Evolutionary conservation across 495 filamentous ascomycete species (phyloP).

Genomic region (Letharia lupina): DNA sequence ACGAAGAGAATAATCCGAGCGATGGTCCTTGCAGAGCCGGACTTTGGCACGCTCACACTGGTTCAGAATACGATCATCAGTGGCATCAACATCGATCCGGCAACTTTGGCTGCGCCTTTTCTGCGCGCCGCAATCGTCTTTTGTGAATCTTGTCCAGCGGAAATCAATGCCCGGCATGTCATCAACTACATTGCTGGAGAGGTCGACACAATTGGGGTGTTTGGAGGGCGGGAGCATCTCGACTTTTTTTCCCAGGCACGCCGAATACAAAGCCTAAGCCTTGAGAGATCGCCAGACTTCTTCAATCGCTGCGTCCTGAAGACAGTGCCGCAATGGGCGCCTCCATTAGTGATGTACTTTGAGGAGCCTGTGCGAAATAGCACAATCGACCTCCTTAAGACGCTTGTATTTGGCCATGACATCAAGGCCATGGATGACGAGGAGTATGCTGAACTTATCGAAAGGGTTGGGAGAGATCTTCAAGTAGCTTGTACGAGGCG

Average conservation of each 20-base stretch:
- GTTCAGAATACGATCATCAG: constrained; percentile 43
- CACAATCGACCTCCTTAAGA: constrained; percentile 48
- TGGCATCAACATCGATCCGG: constrained; percentile 49
- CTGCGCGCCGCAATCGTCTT: constrained; percentile 44
- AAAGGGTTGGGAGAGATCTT: constrained; percentile 31
- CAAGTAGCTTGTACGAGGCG: constrained; percentile 32
- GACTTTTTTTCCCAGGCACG: constrained; percentile 47
- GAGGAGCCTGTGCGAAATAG: constrained; percentile 46
- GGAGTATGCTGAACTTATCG: constrained; percentile 29
- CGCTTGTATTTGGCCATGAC: constrained; percentile 45
- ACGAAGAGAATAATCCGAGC: constrained; percentile 34
- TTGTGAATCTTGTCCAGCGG: constrained; percentile 37
- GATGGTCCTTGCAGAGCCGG: constrained; percentile 41
- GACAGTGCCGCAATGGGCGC: constrained; percentile 55
- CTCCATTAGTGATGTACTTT: constrained; percentile 55
- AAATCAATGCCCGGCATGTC: constrained; percentile 35
- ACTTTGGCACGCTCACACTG: constrained; percentile 32
- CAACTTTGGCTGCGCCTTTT: constrained; percentile 45
- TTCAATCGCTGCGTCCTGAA: constrained; percentile 43
- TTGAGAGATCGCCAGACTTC: constrained; percentile 29
- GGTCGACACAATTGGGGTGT: constrained; percentile 47
- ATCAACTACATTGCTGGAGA: constrained; percentile 46
- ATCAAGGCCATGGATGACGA: constrained; percentile 28
- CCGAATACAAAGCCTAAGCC: constrained; percentile 34
- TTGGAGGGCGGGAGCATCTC: constrained; percentile 51